These are phyloP conservation scores for Fusarium camptoceras DNA, from an alignment of 2,329 filamentous ascomycete species.

Conservation along the genomic window DNA sequence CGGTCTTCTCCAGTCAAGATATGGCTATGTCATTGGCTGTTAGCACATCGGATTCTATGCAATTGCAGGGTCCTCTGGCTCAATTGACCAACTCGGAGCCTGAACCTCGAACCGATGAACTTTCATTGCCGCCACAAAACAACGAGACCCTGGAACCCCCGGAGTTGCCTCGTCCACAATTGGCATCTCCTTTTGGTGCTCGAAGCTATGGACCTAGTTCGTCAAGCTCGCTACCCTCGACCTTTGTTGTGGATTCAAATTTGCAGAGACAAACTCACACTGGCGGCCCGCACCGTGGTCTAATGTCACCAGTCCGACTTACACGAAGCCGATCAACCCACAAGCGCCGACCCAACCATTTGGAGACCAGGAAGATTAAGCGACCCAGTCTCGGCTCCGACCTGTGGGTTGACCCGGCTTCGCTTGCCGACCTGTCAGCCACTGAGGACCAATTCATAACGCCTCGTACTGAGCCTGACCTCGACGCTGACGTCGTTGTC, in stretches of 20 bases:
- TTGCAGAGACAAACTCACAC: constrained; percentile 61
- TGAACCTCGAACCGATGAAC: constrained; percentile 37
- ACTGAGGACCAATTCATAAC: constrained; percentile 51
- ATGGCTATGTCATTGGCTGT: constrained; percentile 72
- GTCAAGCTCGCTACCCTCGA: constrained; percentile 60
- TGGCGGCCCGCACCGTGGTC: constrained; percentile 60
- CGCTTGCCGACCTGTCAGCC: constrained; percentile 41
- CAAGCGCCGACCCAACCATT: constrained; percentile 65
- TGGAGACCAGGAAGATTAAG: constrained; percentile 62
- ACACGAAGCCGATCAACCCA: constrained; percentile 64
- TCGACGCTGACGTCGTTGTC: constrained; percentile 52
- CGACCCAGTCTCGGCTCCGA: constrained; percentile 67
- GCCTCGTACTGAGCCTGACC: constrained; percentile 40
- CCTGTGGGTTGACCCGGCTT: constrained; percentile 62
- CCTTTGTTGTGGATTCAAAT: constrained; percentile 49
- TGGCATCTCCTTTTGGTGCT: constrained; percentile 67
- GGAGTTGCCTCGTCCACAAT: constrained; percentile 50
- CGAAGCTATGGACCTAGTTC: constrained; percentile 73
- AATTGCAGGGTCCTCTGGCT: constrained; percentile 70
- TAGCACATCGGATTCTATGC: constrained; percentile 74
- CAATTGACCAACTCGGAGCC: constrained; percentile 63
- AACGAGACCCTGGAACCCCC: constrained; percentile 40
- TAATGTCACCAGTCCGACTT: constrained; percentile 67
- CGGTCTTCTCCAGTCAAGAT: constrained; percentile 69
- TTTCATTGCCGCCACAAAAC: constrained; percentile 36